phyloP scores from a whole-genome alignment of 345 rosid genomes.

The Aquilaria malaccensis region DNA sequence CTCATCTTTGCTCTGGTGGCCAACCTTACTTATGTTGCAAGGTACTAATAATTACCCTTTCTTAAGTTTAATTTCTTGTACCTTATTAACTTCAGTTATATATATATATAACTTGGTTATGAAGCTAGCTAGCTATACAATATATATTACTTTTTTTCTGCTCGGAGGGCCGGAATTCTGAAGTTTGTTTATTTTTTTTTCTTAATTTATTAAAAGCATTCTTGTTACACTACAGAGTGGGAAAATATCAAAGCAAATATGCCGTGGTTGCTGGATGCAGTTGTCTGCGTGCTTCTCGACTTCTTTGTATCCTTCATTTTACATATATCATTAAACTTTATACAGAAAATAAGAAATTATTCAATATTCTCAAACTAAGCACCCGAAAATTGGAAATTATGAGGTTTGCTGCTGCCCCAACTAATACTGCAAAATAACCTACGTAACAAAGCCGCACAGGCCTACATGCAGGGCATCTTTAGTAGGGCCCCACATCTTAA shows the following conservation, averaged over 20 bases:
- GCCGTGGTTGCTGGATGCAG: conserved; percentile 93
- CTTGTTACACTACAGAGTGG: conserved; percentile 79
- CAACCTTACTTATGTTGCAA: conserved; percentile 73
- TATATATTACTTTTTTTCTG: no score
- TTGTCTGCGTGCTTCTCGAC: conserved; percentile 79
- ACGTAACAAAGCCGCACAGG: no score
- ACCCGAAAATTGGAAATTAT: no score
- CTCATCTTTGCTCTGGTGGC: conserved; percentile 78
- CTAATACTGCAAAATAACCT: no score
- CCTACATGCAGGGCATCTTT: no score
- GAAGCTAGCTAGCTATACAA: background rate
- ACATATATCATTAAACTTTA: background rate
- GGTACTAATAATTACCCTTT: conserved; percentile 21
- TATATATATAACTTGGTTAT: background rate
- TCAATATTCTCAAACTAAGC: no score
- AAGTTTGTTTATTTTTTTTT: background rate
- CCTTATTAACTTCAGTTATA: no score
- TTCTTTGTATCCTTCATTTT: conserved; percentile 73
- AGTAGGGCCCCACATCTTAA: no score
- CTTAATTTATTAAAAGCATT: conserved; percentile 37
- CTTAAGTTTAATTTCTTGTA: background rate
- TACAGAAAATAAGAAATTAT: no score
- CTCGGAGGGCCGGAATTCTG: background rate
- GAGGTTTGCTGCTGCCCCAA: no score
- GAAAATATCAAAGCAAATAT: conserved; percentile 68